phyloP scores from a whole-genome alignment of 768 basidiomycete genomes.

The Heimioporus sp. region DNA sequence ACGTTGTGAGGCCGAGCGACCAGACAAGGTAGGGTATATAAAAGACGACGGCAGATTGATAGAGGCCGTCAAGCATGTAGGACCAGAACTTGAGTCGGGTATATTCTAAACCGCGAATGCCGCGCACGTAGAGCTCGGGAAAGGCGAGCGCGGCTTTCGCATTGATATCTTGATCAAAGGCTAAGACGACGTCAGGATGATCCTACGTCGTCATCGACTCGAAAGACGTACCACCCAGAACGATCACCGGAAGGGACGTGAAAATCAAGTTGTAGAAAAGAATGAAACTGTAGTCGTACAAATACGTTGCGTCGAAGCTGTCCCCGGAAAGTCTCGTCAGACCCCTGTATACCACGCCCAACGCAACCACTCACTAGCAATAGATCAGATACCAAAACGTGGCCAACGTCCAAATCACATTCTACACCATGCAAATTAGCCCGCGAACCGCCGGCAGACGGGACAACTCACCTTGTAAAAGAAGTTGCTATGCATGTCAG shows the following conservation, averaged over 20 bases:
- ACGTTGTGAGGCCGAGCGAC: slow-evolving; percentile 58
- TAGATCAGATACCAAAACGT: slow-evolving; percentile 94
- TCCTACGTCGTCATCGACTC: background rate
- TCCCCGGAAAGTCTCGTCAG: slow-evolving; percentile 13
- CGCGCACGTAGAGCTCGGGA: slow-evolving; percentile 94
- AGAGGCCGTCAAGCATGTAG: slow-evolving; percentile 93
- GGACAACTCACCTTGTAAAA: slow-evolving; percentile 83
- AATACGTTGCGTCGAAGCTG: slow-evolving; percentile 91
- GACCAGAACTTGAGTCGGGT: slow-evolving; percentile 90
- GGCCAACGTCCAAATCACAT: slow-evolving; percentile 89
- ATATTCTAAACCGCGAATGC: slow-evolving; percentile 91
- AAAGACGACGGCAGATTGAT: slow-evolving; percentile 86
- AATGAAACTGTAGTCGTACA: slow-evolving; percentile 94
- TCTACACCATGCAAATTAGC: slow-evolving; percentile 39
- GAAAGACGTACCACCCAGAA: slow-evolving; percentile 69
- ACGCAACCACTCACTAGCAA: slow-evolving; percentile 57
- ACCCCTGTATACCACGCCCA: background rate
- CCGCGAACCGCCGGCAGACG: background rate
- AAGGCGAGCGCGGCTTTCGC: slow-evolving; percentile 87
- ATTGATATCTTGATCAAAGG: slow-evolving; percentile 95
- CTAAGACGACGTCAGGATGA: slow-evolving; percentile 27
- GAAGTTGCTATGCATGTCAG: slow-evolving; percentile 97
- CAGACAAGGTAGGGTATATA: slow-evolving; percentile 82
- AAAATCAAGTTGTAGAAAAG: slow-evolving; percentile 89
- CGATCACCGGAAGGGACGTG: slow-evolving; percentile 90